Base-by-base conservation (phyloP, 192 early-diverging fungal species). In the Podila clonocystis region DNA sequence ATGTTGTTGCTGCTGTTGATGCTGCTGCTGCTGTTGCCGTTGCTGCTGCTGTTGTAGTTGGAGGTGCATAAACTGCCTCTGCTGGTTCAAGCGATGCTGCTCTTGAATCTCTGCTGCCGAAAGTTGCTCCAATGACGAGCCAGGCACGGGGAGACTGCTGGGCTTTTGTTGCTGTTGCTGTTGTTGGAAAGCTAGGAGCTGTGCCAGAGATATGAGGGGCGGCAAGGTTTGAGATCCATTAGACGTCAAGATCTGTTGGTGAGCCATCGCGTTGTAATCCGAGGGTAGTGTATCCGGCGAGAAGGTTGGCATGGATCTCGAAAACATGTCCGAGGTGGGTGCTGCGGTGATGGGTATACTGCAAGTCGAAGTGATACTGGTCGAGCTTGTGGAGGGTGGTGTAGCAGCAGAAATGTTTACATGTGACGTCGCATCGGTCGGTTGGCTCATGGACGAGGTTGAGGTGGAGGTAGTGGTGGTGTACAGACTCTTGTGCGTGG, bases 81-180 rank as follows among this genome's bases (percentile, higher is more conserved):
- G 75, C 64, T 78, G 75, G 20, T 78, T 78, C 34, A 78, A 20
- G 15, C 68, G 68, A 59, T 78, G 68, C 22, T 67, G 76, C 65
- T 79, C 76, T 63, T 79, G 76, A 38, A 79, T 79, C 48, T 79
- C 69, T 12, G 76, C 63, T 9, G 70, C 69, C 3, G 64, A 63
- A 11, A 79, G 49, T 36, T 64, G 38, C 28, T 62, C 28, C 41
- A 45, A 26, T 20, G 22, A 45, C 5, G 38, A 63, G 3, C 34
- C 26, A 63, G 62, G 34, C 22, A n/a, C 20, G 2, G 62, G 24
- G 20, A 63, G 30, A 50, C 9, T 63, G 41, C 30, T 65, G 62
- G 9, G 26, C 22, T 52, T 49, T 5, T 67, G 49, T 15, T 67
- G 65, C 12, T 58, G 65, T 15, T 52, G 50, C 7, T 52, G 65